These are phyloP conservation scores for Taxillus chinensis DNA, from an alignment of 164 flowering plant genomes.

Conservation along the genomic window DNA sequence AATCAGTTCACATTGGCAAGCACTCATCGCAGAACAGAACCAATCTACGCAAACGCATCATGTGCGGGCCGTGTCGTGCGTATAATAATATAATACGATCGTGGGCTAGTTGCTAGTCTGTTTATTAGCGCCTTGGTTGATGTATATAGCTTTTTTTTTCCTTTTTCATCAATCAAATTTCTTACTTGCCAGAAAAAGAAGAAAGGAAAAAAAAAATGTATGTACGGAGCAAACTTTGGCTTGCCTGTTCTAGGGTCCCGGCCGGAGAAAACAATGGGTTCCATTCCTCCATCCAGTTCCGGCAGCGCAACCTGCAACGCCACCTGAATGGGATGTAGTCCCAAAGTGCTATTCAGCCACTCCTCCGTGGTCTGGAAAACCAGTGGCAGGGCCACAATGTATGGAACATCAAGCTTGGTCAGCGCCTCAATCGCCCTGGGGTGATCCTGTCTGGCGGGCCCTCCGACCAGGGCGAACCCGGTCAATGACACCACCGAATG, in stretches of 20 bases:
- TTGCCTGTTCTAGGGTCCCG: slow-evolving; percentile 89
- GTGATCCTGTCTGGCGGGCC: slow-evolving; percentile 98
- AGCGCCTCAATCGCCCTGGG: slow-evolving; percentile 90
- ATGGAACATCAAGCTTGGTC: slow-evolving; percentile 92
- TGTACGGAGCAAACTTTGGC: slow-evolving; percentile 2
- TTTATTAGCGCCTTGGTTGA: too few relatives aligned
- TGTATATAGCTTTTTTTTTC: too few relatives aligned
- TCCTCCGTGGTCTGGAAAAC: slow-evolving; percentile 99
- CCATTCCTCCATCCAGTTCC: slow-evolving; percentile 98
- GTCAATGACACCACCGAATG: slow-evolving; percentile 78
- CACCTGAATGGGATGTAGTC: slow-evolving; percentile 97
- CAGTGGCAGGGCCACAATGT: slow-evolving; percentile 88
- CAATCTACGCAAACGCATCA: too few relatives aligned
- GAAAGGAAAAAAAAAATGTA: too few relatives aligned
- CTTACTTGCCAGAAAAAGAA: too few relatives aligned
- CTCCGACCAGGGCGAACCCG: slow-evolving; percentile 96
- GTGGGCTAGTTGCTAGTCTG: too few relatives aligned
- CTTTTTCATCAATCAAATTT: too few relatives aligned
- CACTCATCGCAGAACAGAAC: too few relatives aligned
- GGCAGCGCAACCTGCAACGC: slow-evolving; percentile 98
- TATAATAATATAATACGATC: too few relatives aligned
- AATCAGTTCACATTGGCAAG: background rate
- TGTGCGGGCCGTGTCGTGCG: too few relatives aligned
- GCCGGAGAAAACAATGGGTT: slow-evolving; percentile 93
- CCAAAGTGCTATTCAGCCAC: slow-evolving; percentile 92